Percentiles rank a stretch among this genome's conserved stretches.
phyloP scores from a whole-genome alignment of 345 rosid genomes.

The Psidium guajava region DNA sequence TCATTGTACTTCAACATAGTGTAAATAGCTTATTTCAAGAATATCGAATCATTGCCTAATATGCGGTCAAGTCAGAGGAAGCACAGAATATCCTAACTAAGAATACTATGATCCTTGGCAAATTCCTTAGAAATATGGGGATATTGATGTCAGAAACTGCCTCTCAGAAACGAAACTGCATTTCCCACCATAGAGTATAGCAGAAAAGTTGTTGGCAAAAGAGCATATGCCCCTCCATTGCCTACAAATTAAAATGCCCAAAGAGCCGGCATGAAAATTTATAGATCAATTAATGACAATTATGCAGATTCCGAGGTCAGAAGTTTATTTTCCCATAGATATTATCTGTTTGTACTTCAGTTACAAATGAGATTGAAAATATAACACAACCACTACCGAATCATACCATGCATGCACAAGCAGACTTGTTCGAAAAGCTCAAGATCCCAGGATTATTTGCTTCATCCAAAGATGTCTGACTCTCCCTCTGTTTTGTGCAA shows the following conservation, averaged over 20 bases:
- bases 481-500: slow-evolving; percentile 16
- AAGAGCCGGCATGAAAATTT: not conserved
- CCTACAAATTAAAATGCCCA: not conserved
- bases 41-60: not conserved
- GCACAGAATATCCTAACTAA: not conserved
- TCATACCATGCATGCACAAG: slow-evolving; percentile 31
- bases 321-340: not conserved
- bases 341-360: not conserved
- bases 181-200: not conserved
- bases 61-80: not conserved
- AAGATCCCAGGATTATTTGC: slow-evolving; percentile 4
- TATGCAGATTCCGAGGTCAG: not conserved
- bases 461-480: slow-evolving; percentile 11
- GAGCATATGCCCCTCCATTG: not conserved
- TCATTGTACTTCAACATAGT: not conserved
- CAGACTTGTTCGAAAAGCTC: slow-evolving; percentile 11
- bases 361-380: not conserved
- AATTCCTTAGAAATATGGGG: not conserved
- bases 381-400: not conserved
- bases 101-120: not conserved
- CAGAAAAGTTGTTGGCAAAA: not conserved
- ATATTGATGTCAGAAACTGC: not conserved
- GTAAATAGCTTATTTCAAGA: not conserved
- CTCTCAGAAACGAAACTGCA: not conserved
- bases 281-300: not conserved